Evolutionary conservation across 225 moss, liverwort and hornwort species (phyloP), one percentile per base, ranked within the genome.

Genomic region (Bryoerythrophyllum caledonicum): DNA sequence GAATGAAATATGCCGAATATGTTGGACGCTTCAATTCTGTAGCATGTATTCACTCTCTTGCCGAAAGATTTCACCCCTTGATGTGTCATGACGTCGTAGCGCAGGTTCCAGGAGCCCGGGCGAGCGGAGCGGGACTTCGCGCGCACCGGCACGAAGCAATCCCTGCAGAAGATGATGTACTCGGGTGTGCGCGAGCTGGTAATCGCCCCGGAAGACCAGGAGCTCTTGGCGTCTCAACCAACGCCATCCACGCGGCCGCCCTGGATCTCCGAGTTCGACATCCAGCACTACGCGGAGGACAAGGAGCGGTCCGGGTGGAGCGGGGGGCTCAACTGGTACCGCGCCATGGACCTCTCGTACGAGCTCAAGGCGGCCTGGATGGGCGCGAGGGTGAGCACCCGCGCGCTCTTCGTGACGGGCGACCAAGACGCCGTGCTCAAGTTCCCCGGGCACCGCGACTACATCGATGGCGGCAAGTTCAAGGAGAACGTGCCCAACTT

Each of bases 281-380:
- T 96, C 19, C 53, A 82, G 55, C 79, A 82, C 77, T 90, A 90
- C 68, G 73, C 80, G 5, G 72, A 84, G 65, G 78, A 83, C 51
- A 89, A 86, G 40, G 81, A 90, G 79, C 87, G 67, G 66, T 87
- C 88, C 21, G 92, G 92, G 61, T 91, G 91, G 73, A 92, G 91
- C 2, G 92, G 92, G 5, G 78, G 86, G 3, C 74, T 96, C 4
- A 96, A 91, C 73, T 81, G 83, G 12, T 96, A 91, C 82, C 84
- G 92, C 13, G 82, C 83, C 77, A 76, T 92, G 21, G 89, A 96
- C 74, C 89, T 72, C 65, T 65, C 84, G 20, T 41, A 83, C 82
- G 82, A 90, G 79, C 87, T 94, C 7, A 86, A 87, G 81, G 94
- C 92, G 10, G 86, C 94, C 0, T 94, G 88, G 84, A 76, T 80